phyloP scores from a whole-genome alignment of 768 basidiomycete genomes.

The Boletellus ananas region DNA sequence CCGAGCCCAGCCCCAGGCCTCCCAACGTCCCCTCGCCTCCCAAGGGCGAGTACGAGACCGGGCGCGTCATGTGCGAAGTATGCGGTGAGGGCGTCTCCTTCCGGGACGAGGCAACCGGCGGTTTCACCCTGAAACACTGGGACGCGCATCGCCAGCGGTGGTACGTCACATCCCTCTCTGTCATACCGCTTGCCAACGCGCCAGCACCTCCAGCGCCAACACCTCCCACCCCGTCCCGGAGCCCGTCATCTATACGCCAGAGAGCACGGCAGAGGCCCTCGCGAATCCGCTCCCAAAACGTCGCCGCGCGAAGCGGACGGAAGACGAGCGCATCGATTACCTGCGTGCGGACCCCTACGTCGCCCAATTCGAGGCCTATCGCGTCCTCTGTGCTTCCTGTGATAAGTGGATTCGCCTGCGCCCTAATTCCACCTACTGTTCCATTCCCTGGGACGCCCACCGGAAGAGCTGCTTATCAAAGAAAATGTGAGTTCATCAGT shows the following conservation, averaged over 20 bases:
- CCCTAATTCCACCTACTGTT: slow-evolving; percentile 83
- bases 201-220: slow-evolving; percentile 21
- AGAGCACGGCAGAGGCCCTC: slow-evolving; percentile 38
- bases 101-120: slow-evolving; percentile 58
- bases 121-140: slow-evolving; percentile 68
- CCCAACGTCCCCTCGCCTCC: slow-evolving; percentile 15
- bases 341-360: slow-evolving; percentile 69
- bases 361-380: slow-evolving; percentile 75
- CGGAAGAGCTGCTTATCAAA: slow-evolving; percentile 78
- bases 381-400: slow-evolving; percentile 74
- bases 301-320: slow-evolving; percentile 70
- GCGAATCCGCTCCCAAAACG: slow-evolving; percentile 55
- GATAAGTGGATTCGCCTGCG: slow-evolving; percentile 86
- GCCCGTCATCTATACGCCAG: slow-evolving; percentile 43
- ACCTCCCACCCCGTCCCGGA: slow-evolving; percentile 32
- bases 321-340: slow-evolving; percentile 73
- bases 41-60: slow-evolving; percentile 59
- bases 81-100: slow-evolving; percentile 64
- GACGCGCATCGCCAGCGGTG: slow-evolving; percentile 59
- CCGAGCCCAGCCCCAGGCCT: slow-evolving; percentile 12
- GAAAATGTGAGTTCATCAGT: slow-evolving; percentile 51
- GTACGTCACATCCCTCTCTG: slow-evolving; percentile 35
- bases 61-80: slow-evolving; percentile 60
- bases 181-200: slow-evolving; percentile 6
- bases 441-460: slow-evolving; percentile 87